Base-by-base conservation (phyloP, 1,284 basidiomycete genomes). In the Ustilago hordei region DNA sequence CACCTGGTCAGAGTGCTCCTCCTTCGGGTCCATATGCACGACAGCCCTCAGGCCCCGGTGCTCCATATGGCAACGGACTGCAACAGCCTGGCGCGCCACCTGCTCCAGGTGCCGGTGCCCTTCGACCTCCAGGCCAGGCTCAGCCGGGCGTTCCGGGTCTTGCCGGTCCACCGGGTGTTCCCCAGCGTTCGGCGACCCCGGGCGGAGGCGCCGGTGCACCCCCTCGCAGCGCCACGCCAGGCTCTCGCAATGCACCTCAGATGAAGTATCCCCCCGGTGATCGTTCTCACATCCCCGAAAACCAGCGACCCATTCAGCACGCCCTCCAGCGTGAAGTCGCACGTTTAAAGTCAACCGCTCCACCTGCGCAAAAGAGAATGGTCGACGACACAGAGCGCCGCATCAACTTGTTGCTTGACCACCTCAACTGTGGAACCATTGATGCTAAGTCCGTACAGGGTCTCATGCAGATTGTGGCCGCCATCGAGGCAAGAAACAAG, bases 261-360 rank as follows among this genome's bases (percentile, higher is more conserved):
- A 81, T 93, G 28, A 94, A 95, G 87, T 95, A 95, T 87, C 94
- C 94, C 94, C 89, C 91, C 48, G 95, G 95, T 65, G 95, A 98
- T 86, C 90, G 95, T 39, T 91, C 90, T 35, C 96, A 98, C 87
- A 96, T 98, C 67, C 92, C 95, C 4, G 91, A 92, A 9, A 87
- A 89, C 43, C 89, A 90, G 47, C 87, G 88, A 76, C 91, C 92
- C 1, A 91, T 93, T 59, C 93, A 90, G 80, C 89, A 90, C 55
- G 58, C 77, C 31, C 59, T 86, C 32, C 64, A 73, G 35, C 65
- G 75, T 43, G 81, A 81, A 52, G 59, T 84, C 13, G 56, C 60
- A 31, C 75, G 74, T 74, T 70, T 69, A 31, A 71, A 84, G 71
- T 50, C 60, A 17, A 62, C 67, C 57, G 72, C 69, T 15, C 85